Percentiles rank a stretch among this genome's conserved stretches.
These are phyloP conservation scores for Nothophoma quercina DNA, from an alignment of 2,329 filamentous ascomycete species.

Conservation along the genomic window DNA sequence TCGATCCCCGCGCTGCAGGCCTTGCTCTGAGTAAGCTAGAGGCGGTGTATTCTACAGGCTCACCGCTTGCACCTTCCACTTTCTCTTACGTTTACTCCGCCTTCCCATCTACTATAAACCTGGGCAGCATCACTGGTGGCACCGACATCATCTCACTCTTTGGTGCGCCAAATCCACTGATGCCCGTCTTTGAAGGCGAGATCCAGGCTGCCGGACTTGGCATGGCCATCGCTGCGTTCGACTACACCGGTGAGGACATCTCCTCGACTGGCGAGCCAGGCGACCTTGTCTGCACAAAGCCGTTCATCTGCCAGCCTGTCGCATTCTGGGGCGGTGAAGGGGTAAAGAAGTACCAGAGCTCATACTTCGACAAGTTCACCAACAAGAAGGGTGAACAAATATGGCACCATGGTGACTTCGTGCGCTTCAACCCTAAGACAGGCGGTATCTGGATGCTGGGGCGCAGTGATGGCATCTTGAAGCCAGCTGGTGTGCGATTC, in stretches of 20 bases:
- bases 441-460: conserved; percentile 90
- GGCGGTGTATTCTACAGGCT: conserved; percentile 94
- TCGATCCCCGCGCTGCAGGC: conserved; percentile 45
- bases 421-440: conserved; percentile 73
- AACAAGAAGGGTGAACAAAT: conserved; percentile 55
- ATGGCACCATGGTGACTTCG: conserved; percentile 97
- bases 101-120: conserved; percentile 81
- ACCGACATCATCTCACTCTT: conserved; percentile 98
- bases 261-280: conserved; percentile 73
- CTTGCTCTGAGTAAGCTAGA: conserved; percentile 68
- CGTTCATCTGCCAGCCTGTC: conserved; percentile 91
- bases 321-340: conserved; percentile 83
- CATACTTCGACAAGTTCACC: conserved; percentile 87
- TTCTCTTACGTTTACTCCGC: conserved; percentile 88
- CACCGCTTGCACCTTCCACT: conserved; percentile 89
- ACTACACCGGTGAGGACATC: conserved; percentile 64
- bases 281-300: conserved; percentile 83
- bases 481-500: conserved; percentile 90
- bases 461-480: conserved; percentile 89
- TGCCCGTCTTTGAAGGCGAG: conserved; percentile 59
- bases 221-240: conserved; percentile 60
- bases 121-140: conserved; percentile 92
- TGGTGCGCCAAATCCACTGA: conserved; percentile 74
- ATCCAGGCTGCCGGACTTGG: conserved; percentile 60
- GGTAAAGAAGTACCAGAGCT: conserved; percentile 77